phyloP scores from a whole-genome alignment of 2,329 filamentous ascomycete species.

The Fusarium torreyae region DNA sequence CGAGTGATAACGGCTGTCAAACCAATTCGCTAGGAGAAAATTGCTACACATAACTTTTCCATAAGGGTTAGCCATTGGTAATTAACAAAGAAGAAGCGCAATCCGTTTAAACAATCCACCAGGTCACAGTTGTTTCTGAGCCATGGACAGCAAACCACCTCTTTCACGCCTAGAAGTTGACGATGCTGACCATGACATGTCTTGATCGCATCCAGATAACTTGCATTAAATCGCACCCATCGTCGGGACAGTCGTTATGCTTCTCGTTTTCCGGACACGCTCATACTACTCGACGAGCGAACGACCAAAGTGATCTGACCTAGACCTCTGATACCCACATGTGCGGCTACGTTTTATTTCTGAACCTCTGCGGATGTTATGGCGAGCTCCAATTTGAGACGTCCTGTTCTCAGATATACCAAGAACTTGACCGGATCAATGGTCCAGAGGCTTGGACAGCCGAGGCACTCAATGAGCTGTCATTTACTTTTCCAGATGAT shows the following conservation, averaged over 20 bases:
- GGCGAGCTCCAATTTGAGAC: conserved; percentile 44
- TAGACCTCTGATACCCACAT: conserved; percentile 36
- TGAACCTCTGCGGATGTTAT: conserved; percentile 50
- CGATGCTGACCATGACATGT: conserved; percentile 35
- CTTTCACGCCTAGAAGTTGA: conserved; percentile 6
- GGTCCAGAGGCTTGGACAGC: conserved; percentile 46
- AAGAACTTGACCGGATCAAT: conserved; percentile 52
- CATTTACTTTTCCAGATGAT: conserved; percentile 45
- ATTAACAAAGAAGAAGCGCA: conserved; percentile 19
- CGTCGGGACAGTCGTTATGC: conserved; percentile 31
- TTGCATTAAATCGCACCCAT: conserved; percentile 5
- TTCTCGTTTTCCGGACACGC: conserved; percentile 8
- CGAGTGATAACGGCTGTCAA: conserved; percentile 43
- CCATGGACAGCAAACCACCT: conserved; percentile 16
- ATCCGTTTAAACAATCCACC: conserved; percentile 17
- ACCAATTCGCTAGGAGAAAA: conserved; percentile 25
- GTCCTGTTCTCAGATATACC: conserved; percentile 43
- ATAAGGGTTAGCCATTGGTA: conserved; percentile 3
- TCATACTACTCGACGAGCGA: conserved; percentile 29
- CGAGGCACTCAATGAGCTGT: conserved; percentile 40
- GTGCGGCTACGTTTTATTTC: conserved; percentile 51
- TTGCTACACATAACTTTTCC: conserved; percentile 35
- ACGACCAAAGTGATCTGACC: conserved; percentile 18
- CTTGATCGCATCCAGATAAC: conserved; percentile 11
- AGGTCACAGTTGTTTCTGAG: conserved; percentile 3